Percentiles rank a stretch among this genome's conserved stretches.
phyloP scores from a whole-genome alignment of 2,329 filamentous ascomycete genomes.

The Sporothrix brasiliensis region DNA sequence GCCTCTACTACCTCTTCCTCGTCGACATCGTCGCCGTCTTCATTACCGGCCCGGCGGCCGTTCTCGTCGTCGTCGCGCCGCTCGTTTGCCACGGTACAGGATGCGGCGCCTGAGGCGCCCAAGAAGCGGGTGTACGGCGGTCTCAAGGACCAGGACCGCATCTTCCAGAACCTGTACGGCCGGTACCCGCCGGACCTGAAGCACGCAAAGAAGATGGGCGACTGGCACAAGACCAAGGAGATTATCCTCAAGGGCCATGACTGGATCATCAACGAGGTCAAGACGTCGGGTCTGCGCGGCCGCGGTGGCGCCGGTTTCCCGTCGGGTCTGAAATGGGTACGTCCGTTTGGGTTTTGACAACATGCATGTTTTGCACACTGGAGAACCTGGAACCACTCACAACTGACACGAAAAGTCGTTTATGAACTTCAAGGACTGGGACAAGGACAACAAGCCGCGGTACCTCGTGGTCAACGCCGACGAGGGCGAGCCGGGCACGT shows the following conservation, averaged over 20 bases:
- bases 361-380: too few relatives aligned
- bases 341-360: constrained; percentile 41
- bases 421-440: constrained; percentile 99
- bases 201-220: constrained; percentile 95
- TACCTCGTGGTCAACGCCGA: constrained; percentile 98
- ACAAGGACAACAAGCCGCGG: constrained; percentile 92
- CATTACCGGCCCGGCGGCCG: constrained; percentile 21
- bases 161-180: constrained; percentile 98
- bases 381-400: constrained; percentile 5
- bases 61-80: constrained; percentile 43
- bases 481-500: constrained; percentile 97
- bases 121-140: constrained; percentile 79
- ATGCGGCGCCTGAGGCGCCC: constrained; percentile 58
- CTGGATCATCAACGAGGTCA: constrained; percentile 98
- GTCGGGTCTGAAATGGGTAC: constrained; percentile 97
- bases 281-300: constrained; percentile 91
- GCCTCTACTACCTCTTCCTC: constrained; percentile 22
- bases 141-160: constrained; percentile 93
- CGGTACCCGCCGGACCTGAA: constrained; percentile 89
- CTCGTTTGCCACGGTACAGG: constrained; percentile 79
- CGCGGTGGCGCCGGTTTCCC: constrained; percentile 98
- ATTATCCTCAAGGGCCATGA: constrained; percentile 96
- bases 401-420: constrained; percentile 68
- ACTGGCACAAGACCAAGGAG: constrained; percentile 99
- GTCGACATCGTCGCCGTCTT: constrained; percentile 4